phyloP scores from a whole-genome alignment of 2,329 filamentous ascomycete species.

The Lasiodiplodia sp. region DNA sequence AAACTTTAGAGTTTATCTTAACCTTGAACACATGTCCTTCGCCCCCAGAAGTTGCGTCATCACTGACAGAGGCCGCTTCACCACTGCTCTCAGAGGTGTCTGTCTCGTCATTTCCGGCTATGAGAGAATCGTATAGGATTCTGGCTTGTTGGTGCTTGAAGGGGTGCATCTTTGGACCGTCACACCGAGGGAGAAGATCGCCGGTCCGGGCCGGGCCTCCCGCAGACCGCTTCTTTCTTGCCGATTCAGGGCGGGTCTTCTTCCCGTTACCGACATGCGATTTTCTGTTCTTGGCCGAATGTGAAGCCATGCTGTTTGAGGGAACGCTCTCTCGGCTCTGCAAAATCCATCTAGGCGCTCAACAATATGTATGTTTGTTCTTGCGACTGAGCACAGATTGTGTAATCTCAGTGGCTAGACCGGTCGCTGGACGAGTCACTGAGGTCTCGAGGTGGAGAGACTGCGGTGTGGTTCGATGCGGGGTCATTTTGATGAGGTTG shows the following conservation, averaged over 20 bases:
- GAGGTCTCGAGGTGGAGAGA: background rate
- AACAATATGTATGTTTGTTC: slow-evolving; percentile 1
- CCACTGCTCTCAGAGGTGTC: background rate
- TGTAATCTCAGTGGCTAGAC: background rate
- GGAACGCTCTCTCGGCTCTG: background rate
- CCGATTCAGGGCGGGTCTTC: background rate
- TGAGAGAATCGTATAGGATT: background rate
- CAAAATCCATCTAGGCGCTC: background rate
- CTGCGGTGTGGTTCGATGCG: background rate
- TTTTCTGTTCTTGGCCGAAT: background rate
- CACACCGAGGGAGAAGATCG: background rate
- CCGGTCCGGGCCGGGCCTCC: background rate
- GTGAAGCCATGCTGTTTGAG: background rate
- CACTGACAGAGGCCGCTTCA: background rate
- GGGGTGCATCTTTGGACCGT: slow-evolving; percentile 1
- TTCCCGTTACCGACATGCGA: background rate
- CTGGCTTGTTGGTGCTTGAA: background rate
- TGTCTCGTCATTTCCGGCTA: background rate
- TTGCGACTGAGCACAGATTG: background rate
- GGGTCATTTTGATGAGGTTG: background rate
- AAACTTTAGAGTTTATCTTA: background rate
- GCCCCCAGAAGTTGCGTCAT: background rate
- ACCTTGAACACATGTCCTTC: slow-evolving; percentile 13
- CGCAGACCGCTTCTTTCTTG: background rate
- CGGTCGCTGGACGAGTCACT: too few relatives aligned